These are phyloP conservation scores for Raphanus sativus DNA, from an alignment of 345 rosid genomes.

Conservation along the genomic window DNA sequence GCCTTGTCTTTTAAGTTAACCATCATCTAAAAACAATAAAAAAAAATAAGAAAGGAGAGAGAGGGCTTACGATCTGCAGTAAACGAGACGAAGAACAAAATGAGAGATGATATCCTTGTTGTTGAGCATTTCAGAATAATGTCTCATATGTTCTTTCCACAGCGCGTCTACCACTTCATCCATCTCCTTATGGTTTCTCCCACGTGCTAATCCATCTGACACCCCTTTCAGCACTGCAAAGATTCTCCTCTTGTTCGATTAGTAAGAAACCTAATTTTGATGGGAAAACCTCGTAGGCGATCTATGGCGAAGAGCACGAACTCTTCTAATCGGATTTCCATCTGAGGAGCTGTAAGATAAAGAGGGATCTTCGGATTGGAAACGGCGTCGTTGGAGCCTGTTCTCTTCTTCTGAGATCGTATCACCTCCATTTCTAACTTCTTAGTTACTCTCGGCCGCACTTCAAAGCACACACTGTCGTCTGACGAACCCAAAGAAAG, in stretches of 20 bases:
- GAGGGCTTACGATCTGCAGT: slow-evolving; percentile 78
- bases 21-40: neutral
- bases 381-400: slow-evolving; percentile 24
- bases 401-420: slow-evolving; percentile 39
- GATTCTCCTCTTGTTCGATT: neutral
- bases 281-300: slow-evolving; percentile 71
- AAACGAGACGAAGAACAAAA: slow-evolving; percentile 80
- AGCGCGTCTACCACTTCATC: slow-evolving; percentile 49
- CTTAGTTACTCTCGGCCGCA: neutral
- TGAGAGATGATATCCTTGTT: slow-evolving; percentile 88
- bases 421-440: slow-evolving; percentile 53
- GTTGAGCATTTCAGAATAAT: slow-evolving; percentile 48
- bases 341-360: slow-evolving; percentile 68
- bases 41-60: neutral
- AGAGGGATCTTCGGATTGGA: slow-evolving; percentile 54
- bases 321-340: slow-evolving; percentile 86
- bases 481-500: neutral
- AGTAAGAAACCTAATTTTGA: neutral
- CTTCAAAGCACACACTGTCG: slow-evolving; percentile 27
- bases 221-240: slow-evolving; percentile 66
- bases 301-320: slow-evolving; percentile 91
- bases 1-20: no score
- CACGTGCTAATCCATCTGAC: slow-evolving; percentile 79
- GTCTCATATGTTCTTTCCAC: slow-evolving; percentile 75
- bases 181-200: slow-evolving; percentile 76